Percentiles rank a stretch among this genome's conserved stretches.
phyloP scores from a whole-genome alignment of 1,139 yeast species.

The Ogataea hybrid region DNA sequence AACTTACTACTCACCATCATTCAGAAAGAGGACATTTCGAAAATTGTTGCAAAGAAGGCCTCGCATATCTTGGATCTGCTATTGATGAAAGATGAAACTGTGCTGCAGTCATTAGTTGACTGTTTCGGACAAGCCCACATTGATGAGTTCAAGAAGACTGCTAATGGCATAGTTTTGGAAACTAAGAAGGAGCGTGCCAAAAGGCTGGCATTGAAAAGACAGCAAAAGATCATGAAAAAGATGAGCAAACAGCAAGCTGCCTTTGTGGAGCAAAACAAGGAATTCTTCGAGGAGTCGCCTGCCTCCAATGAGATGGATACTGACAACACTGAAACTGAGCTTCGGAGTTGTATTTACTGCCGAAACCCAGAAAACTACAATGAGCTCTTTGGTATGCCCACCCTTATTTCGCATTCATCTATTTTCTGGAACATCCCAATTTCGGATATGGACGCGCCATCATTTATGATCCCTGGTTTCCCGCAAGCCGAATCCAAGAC shows the following conservation, averaged over 20 bases:
- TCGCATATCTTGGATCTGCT: slow-evolving; percentile 51
- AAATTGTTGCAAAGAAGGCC: slow-evolving; percentile 50
- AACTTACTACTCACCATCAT: slow-evolving; percentile 49
- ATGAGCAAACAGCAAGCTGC: slow-evolving; percentile 73
- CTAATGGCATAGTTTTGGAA: slow-evolving; percentile 51
- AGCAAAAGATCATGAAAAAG: slow-evolving; percentile 70
- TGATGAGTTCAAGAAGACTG: slow-evolving; percentile 52
- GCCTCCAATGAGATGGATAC: slow-evolving; percentile 28
- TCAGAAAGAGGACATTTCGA: slow-evolving; percentile 48
- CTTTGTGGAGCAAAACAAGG: slow-evolving; percentile 54
- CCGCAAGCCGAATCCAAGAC: slow-evolving; percentile 8
- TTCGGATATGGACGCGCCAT: slow-evolving; percentile 23
- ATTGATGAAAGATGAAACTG: slow-evolving; percentile 45
- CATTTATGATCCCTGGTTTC: slow-evolving; percentile 25
- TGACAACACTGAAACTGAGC: slow-evolving; percentile 13
- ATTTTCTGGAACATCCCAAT: slow-evolving; percentile 51
- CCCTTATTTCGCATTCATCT: slow-evolving; percentile 38
- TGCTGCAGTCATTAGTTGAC: slow-evolving; percentile 49
- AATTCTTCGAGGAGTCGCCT: slow-evolving; percentile 15
- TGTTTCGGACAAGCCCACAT: slow-evolving; percentile 59
- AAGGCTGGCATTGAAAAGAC: slow-evolving; percentile 68
- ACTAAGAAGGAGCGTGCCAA: slow-evolving; percentile 66
- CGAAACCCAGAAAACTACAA: slow-evolving; percentile 52
- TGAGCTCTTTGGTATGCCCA: slow-evolving; percentile 56
- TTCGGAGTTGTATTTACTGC: slow-evolving; percentile 62